Evolutionary conservation across 305 asterid genomes (phyloP).

Genomic region (Lippia alba): DNA sequence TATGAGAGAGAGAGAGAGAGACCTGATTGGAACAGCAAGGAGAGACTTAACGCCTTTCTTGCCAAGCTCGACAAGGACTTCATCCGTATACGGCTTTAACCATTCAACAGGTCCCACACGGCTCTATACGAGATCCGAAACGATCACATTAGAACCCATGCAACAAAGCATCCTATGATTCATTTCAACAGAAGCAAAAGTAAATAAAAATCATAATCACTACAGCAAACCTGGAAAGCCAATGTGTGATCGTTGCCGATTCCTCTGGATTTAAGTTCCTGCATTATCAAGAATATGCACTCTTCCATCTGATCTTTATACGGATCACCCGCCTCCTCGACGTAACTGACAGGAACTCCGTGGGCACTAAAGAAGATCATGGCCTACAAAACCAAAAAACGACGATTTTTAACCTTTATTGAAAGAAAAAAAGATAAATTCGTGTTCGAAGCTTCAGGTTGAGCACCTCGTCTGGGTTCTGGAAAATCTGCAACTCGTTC

Average conservation of each 20-base stretch:
- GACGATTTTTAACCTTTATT: background rate
- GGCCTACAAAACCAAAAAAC: constrained; percentile 47
- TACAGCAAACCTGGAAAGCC: constrained; percentile 81
- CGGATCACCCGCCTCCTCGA: constrained; percentile 93
- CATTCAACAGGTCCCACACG: constrained; percentile 98
- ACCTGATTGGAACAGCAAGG: constrained; percentile 94
- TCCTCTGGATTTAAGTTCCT: constrained; percentile 84
- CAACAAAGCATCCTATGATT: background rate
- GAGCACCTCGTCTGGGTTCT: constrained; percentile 72
- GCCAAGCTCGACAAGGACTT: constrained; percentile 93
- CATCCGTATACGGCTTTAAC: constrained; percentile 95
- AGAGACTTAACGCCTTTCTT: constrained; percentile 80
- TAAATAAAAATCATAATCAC: constrained; percentile 3
- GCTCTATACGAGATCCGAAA: constrained; percentile 51
- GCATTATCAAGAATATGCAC: constrained; percentile 87
- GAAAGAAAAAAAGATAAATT: background rate
- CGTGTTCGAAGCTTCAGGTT: background rate
- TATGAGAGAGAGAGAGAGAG: constrained; percentile 11
- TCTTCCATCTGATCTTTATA: constrained; percentile 94
- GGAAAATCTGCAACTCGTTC: constrained; percentile 64
- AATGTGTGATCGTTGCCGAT: constrained; percentile 72
- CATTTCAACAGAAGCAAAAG: background rate
- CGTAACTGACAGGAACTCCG: constrained; percentile 94
- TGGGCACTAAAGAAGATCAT: constrained; percentile 96
- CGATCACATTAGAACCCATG: constrained; percentile 4